Conservation (phyloP, 352 stramenopile genomes). For the Phytopythium kandeliae region DNA sequence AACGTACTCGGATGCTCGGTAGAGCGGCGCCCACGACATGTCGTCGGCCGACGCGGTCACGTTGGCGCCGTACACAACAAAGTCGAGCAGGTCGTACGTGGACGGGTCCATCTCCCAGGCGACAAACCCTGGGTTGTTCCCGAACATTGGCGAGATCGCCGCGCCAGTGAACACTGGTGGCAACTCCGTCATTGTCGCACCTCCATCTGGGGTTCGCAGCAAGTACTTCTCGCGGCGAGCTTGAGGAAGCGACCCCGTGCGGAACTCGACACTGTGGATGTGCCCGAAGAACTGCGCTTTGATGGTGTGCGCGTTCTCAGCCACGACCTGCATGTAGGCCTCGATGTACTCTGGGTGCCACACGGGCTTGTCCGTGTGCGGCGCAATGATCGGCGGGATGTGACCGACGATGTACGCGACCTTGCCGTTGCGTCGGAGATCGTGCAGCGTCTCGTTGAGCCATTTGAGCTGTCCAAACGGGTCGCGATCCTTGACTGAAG, state of each 20-base stretch:
- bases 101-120: conserved; percentile 64
- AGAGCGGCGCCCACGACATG: conserved; percentile 48
- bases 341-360: conserved; percentile 86
- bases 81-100: conserved; percentile 72
- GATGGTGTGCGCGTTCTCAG: conserved; percentile 48
- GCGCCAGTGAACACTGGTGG: conserved; percentile 76
- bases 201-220: conserved; percentile 10
- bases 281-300: conserved; percentile 90
- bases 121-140: conserved; percentile 90
- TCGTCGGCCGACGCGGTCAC: conserved; percentile 32
- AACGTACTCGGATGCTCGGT: conserved; percentile 28
- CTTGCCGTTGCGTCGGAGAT: conserved; percentile 30
- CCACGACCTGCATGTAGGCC: conserved; percentile 74
- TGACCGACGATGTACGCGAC: conserved; percentile 87
- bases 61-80: conserved; percentile 71
- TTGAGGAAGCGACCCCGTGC: conserved; percentile 27
- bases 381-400: conserved; percentile 88
- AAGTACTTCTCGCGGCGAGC: conserved; percentile 8
- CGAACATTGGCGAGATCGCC: conserved; percentile 87
- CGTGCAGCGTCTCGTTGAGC: conserved; percentile 71
- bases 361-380: conserved; percentile 68
- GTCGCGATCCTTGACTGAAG: conserved; percentile 43
- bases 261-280: conserved; percentile 90
- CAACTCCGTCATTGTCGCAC: conserved; percentile 16
- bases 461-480: conserved; percentile 89